These are phyloP conservation scores for Xylariaceae sp. DNA, from an alignment of 2,329 filamentous ascomycete species.

Conservation along the genomic window DNA sequence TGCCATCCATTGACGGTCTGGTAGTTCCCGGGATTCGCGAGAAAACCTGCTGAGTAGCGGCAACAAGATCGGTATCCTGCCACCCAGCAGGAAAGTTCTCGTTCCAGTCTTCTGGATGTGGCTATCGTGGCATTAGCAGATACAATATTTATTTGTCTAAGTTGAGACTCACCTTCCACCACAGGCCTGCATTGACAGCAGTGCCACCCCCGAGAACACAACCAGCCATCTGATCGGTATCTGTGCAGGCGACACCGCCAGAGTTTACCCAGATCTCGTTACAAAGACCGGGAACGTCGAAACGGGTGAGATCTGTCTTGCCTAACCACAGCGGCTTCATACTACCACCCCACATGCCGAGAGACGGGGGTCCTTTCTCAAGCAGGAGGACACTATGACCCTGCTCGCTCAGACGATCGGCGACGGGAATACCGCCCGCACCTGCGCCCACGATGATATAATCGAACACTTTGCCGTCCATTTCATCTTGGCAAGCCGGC, in stretches of 20 bases:
- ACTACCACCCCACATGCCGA: conserved; percentile 61
- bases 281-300: conserved; percentile 69
- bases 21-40: conserved; percentile 66
- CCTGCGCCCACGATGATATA: conserved; percentile 62
- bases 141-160: not conserved
- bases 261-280: conserved; percentile 69
- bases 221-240: conserved; percentile 71
- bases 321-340: conserved; percentile 55
- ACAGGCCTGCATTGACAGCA: conserved; percentile 66
- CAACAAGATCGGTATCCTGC: conserved; percentile 61
- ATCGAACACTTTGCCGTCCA: conserved; percentile 47
- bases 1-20: conserved; percentile 62
- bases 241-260: conserved; percentile 62
- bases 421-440: conserved; percentile 58
- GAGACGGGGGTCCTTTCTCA: conserved; percentile 59
- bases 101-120: conserved; percentile 67
- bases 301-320: conserved; percentile 63
- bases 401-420: conserved; percentile 61
- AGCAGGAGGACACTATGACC: conserved; percentile 65
- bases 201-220: conserved; percentile 68
- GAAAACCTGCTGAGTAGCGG: conserved; percentile 61
- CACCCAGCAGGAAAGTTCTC: conserved; percentile 70
- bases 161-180: conserved; percentile 51
- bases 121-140: conserved; percentile 32
- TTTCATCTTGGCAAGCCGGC: conserved; percentile 24